These are phyloP conservation scores for Juglanconis juglandina DNA, from an alignment of 2,329 filamentous ascomycete species.

Conservation along the genomic window DNA sequence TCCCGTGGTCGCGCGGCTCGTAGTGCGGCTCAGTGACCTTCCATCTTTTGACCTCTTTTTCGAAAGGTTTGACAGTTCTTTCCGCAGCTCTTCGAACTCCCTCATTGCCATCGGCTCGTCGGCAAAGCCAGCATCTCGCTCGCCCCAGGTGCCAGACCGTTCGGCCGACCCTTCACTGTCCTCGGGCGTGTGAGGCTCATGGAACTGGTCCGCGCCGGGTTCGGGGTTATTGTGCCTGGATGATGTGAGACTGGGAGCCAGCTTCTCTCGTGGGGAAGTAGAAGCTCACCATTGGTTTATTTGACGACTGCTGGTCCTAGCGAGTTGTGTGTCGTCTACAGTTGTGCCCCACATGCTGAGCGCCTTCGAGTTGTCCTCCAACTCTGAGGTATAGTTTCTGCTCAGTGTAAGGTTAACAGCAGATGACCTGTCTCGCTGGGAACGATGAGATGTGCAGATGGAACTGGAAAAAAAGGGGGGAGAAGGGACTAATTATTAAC, in stretches of 20 bases:
- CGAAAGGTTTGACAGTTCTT: constrained; percentile 4
- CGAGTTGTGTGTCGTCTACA: constrained; percentile 6
- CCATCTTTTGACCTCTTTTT: constrained; percentile 3
- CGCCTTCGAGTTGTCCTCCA: not conserved
- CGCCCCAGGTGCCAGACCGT: constrained; percentile 14
- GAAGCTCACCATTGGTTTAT: constrained; percentile 6
- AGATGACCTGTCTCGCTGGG: not conserved
- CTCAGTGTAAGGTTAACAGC: not conserved
- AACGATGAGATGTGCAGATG: no score
- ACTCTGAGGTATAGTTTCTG: not conserved
- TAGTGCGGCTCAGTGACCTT: not conserved
- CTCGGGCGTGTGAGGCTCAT: not conserved
- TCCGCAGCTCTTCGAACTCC: constrained; percentile 4
- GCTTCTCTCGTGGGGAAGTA: not conserved
- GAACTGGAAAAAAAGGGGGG: not conserved
- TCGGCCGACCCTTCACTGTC: not conserved
- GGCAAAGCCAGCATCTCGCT: constrained; percentile 11
- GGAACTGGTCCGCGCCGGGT: not conserved
- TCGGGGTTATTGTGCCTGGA: constrained; percentile 5
- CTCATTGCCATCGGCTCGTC: constrained; percentile 2
- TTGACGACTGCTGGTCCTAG: constrained; percentile 2
- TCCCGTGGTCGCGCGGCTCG: constrained; percentile 4
- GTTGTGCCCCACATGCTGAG: constrained; percentile 13
- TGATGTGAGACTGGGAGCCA: not conserved
- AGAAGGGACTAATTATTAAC: not conserved